Evolutionary conservation across 345 rosid genomes (phyloP).

Genomic region (Hibiscus mutabilis): DNA sequence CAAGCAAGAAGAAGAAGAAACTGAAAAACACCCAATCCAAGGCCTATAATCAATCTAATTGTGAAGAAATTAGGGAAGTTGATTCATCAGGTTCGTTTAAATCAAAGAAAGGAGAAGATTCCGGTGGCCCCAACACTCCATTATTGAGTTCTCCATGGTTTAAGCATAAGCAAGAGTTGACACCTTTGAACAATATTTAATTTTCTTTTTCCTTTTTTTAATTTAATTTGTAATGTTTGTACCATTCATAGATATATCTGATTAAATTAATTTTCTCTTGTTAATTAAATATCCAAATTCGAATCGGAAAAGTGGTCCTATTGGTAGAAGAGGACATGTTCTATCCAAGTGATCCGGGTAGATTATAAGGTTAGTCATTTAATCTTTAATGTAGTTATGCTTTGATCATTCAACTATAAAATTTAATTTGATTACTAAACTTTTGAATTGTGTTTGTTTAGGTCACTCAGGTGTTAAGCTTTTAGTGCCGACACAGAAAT

Average conservation of each 20-base stretch:
- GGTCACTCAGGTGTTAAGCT: too few species aligned
- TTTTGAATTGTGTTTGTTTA: too few species aligned
- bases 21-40: neutral
- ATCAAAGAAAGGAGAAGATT: constrained; percentile 33
- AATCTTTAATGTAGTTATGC: too few species aligned
- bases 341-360: too few species aligned
- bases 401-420: too few species aligned
- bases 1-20: constrained; percentile 17
- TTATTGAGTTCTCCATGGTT: constrained; percentile 68
- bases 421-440: too few species aligned
- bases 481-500: too few species aligned
- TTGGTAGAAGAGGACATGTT: too few species aligned
- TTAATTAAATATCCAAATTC: neutral
- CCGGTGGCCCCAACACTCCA: constrained; percentile 43
- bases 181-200: neutral
- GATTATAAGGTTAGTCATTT: too few species aligned
- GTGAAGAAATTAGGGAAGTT: constrained; percentile 15
- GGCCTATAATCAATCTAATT: neutral
- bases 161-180: constrained; percentile 45
- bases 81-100: constrained; percentile 24
- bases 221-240: neutral
- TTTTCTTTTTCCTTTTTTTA: neutral
- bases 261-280: neutral
- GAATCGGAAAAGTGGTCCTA: too few species aligned
- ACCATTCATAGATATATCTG: neutral